A percentile compares a stretch with the other conserved stretches of the same genome.
These are phyloP conservation scores for Jamesozyma jinghongensis DNA, from an alignment of 805 yeast genomes.

Conservation along the genomic window DNA sequence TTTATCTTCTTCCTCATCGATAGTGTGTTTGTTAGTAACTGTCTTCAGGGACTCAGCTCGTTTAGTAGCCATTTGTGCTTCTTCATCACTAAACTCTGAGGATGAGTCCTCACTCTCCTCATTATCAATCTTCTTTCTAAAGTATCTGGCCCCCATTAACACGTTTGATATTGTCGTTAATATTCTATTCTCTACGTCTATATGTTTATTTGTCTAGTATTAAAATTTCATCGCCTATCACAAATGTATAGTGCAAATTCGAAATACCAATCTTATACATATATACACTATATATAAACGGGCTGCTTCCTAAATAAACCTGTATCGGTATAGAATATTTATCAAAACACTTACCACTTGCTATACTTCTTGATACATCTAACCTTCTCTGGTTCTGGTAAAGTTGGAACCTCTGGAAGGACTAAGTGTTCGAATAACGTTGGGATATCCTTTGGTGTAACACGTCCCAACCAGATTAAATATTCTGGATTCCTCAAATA, in stretches of 20 bases:
- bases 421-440: constrained; percentile 70
- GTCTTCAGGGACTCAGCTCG: no score
- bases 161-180: neutral
- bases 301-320: no score
- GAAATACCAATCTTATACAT: no score
- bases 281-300: no score
- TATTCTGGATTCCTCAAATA: constrained; percentile 44
- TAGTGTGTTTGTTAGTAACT: no score
- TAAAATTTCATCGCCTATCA: neutral
- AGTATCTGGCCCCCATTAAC: constrained; percentile 18
- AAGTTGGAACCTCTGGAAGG: constrained; percentile 62
- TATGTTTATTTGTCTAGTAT: neutral
- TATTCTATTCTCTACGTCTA: neutral
- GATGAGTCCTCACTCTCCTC: neutral
- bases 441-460: constrained; percentile 65
- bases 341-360: constrained; percentile 14
- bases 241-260: no score
- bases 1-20: constrained; percentile 8
- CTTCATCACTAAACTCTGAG: neutral
- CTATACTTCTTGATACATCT: constrained; percentile 44
- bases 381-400: constrained; percentile 50
- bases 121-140: constrained; percentile 7
- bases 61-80: neutral
- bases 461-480: constrained; percentile 81
- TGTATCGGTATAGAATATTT: no score